Conservation (phyloP, 2,329 filamentous ascomycete species). For the Beauveria sp. region DNA sequence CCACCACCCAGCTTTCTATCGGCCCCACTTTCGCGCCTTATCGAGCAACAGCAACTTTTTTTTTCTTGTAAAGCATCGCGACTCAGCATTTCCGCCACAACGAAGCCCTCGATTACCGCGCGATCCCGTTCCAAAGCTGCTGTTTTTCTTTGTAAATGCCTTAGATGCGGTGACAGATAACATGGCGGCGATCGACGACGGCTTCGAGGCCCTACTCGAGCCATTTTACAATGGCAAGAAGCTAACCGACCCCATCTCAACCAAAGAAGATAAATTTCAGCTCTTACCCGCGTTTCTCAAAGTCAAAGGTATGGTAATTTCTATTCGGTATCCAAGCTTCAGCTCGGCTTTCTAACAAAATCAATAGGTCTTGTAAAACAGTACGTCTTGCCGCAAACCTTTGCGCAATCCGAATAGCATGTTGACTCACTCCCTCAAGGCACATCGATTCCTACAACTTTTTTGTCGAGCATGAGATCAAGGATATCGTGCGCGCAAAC, state of each 20-base stretch:
- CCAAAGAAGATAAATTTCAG: slow-evolving; percentile 87
- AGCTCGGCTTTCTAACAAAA: not conserved
- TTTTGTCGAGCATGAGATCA: slow-evolving; percentile 93
- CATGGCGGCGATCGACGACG: slow-evolving; percentile 52
- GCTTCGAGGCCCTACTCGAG: slow-evolving; percentile 59
- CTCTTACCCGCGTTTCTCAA: slow-evolving; percentile 94
- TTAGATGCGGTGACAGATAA: slow-evolving; percentile 25
- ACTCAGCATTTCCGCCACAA: slow-evolving; percentile 1
- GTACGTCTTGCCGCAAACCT: slow-evolving; percentile 29
- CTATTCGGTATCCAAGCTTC: not conserved
- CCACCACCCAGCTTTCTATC: slow-evolving; percentile 11
- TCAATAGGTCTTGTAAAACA: slow-evolving; percentile 73
- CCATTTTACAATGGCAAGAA: slow-evolving; percentile 63
- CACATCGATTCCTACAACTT: slow-evolving; percentile 99
- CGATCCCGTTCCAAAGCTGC: not conserved
- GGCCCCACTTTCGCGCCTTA: slow-evolving; percentile 10
- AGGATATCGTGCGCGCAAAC: slow-evolving; percentile 92
- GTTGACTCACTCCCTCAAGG: slow-evolving; percentile 22
- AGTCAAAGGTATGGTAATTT: slow-evolving; percentile 61
- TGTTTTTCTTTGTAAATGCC: slow-evolving; percentile 19
- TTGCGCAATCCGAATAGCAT: not conserved
- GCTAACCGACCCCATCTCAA: slow-evolving; percentile 57
- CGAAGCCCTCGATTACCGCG: not conserved
- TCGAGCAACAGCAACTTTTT: slow-evolving; percentile 9
- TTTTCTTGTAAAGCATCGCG: slow-evolving; percentile 8